These are phyloP conservation scores for Mesotaenium endlicherianum DNA, from an alignment of 139 green algal species.

Conservation along the genomic window DNA sequence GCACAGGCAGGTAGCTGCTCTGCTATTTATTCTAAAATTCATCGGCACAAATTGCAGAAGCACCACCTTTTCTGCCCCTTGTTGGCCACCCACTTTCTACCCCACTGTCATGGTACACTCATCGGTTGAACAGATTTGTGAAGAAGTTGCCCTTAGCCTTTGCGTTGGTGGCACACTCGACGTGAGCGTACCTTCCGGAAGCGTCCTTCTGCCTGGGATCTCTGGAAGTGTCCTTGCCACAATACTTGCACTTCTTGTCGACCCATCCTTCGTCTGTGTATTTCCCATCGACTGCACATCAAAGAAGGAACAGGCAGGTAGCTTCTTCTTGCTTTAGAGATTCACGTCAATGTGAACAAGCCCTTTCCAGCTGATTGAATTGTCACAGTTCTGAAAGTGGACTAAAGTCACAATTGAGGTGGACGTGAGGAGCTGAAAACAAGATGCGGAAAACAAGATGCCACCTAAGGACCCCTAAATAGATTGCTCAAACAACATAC, in stretches of 20 bases:
- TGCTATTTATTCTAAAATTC: no score
- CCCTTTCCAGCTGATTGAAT: background rate
- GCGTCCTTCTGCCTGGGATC: conserved; percentile 13
- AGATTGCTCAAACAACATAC: no score
- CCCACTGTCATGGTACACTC: no score
- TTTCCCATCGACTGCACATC: conserved; percentile 1
- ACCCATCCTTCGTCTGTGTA: conserved; percentile 13
- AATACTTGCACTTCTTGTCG: conserved; percentile 25
- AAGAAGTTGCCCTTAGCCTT: conserved; percentile 21
- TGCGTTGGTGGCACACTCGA: background rate
- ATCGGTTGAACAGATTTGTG: conserved; percentile 11
- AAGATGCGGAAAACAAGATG: no score
- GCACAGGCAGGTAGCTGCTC: no score
- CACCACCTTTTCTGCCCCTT: no score
- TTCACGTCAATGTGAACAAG: background rate
- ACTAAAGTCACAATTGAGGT: background rate
- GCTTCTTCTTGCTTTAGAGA: background rate
- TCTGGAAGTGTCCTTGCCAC: conserved; percentile 6
- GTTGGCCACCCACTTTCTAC: no score
- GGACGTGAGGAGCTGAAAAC: no score
- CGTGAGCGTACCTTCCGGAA: conserved; percentile 2
- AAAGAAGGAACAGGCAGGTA: background rate
- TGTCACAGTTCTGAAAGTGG: background rate
- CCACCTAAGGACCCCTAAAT: no score
- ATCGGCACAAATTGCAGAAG: no score